Conservation (phyloP, 257 asterid species). For the Prunella vulgaris region DNA sequence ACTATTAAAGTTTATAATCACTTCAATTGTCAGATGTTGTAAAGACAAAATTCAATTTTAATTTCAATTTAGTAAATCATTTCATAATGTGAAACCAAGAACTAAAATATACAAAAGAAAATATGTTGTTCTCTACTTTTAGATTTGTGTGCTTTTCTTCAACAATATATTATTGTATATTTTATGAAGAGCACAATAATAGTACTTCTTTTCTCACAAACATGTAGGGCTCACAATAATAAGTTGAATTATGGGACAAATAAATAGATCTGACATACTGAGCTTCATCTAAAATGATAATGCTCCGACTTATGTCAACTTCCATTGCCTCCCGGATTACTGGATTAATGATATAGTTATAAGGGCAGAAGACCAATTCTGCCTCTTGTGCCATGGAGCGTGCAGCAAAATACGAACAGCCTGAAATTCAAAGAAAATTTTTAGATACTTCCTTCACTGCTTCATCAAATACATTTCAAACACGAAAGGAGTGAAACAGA, state of each 20-base stretch:
- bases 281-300: conserved; percentile 94
- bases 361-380: conserved; percentile 90
- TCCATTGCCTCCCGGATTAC: conserved; percentile 86
- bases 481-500: conserved; percentile 5
- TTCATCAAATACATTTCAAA: conserved; percentile 3
- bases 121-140: neutral
- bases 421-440: conserved; percentile 44
- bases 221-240: neutral
- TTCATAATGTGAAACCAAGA: neutral
- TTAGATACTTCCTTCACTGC: conserved; percentile 24
- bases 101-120: neutral
- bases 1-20: neutral
- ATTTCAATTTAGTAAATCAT: conserved; percentile 9
- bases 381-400: conserved; percentile 82
- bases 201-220: conserved; percentile 10
- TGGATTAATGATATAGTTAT: conserved; percentile 82
- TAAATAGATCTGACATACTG: conserved; percentile 61
- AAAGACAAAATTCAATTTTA: neutral
- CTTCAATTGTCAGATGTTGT: neutral
- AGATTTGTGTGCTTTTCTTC: neutral
- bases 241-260: conserved; percentile 15
- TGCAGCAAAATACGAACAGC: conserved; percentile 93
- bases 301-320: conserved; percentile 60
- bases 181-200: conserved; percentile 10
- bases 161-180: neutral